A percentile compares a stretch with the other conserved stretches of the same genome.
phyloP scores from a whole-genome alignment of 2,329 filamentous ascomycete species.

The Sarocladiaceae sp. region DNA sequence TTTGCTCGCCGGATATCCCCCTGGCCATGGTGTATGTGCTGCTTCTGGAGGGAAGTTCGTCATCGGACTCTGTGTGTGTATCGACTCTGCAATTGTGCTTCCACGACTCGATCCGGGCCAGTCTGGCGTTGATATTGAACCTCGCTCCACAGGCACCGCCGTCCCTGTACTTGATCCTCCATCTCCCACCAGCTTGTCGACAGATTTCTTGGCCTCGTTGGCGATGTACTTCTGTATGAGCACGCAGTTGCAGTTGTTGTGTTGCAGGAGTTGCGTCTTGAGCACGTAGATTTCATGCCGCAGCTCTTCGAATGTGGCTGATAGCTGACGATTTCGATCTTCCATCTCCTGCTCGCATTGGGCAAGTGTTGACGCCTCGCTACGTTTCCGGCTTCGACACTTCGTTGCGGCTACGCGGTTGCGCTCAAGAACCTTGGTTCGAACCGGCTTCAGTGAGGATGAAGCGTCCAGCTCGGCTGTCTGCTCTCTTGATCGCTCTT shows the following conservation, averaged over 20 bases:
- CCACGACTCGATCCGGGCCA: neutral
- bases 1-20: neutral
- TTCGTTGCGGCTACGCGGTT: slow-evolving; percentile 28
- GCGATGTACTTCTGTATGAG: slow-evolving; percentile 27
- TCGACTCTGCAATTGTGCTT: neutral
- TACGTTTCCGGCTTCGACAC: slow-evolving; percentile 25
- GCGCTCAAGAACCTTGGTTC: slow-evolving; percentile 20
- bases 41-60: neutral
- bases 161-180: neutral
- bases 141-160: neutral
- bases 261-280: slow-evolving; percentile 24
- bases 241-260: slow-evolving; percentile 25
- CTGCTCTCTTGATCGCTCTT: neutral
- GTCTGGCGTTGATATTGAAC: neutral
- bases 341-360: slow-evolving; percentile 23
- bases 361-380: slow-evolving; percentile 25
- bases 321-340: slow-evolving; percentile 25
- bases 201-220: slow-evolving; percentile 24
- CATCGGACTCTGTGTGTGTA: neutral
- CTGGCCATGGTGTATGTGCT: neutral
- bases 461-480: neutral
- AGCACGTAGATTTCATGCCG: slow-evolving; percentile 24
- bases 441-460: no score
- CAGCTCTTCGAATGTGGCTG: slow-evolving; percentile 20
- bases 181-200: slow-evolving; percentile 17